Percentiles rank a stretch among this genome's conserved stretches.
Evolutionary conservation across 371 early-diverging fungal species (phyloP).

Genomic region (Gilbertella persicaria): DNA sequence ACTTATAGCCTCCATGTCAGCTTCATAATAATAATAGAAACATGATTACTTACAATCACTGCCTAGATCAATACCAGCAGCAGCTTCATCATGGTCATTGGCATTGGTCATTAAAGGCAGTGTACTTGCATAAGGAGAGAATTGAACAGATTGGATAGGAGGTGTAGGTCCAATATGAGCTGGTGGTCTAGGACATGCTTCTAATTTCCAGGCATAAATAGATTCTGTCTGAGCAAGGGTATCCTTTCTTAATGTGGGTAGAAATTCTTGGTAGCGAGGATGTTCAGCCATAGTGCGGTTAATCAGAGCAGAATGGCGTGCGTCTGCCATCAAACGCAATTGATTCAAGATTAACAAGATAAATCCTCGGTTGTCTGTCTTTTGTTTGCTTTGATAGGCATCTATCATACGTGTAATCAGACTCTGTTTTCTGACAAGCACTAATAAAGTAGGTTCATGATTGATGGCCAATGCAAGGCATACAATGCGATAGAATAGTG

Average conservation of each 20-base stretch:
- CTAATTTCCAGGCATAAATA: constrained; percentile 39
- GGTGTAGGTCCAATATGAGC: constrained; percentile 49
- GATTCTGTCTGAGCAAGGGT: constrained; percentile 37
- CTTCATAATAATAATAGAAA: not conserved
- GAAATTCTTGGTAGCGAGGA: constrained; percentile 29
- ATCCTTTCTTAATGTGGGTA: constrained; percentile 39
- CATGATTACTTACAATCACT: constrained; percentile 33
- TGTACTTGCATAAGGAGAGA: constrained; percentile 39
- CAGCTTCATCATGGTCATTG: constrained; percentile 18
- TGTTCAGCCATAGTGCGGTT: constrained; percentile 25
- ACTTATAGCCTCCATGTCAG: too few species aligned
- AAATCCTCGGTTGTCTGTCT: constrained; percentile 38
- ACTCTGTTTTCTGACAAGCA: constrained; percentile 30
- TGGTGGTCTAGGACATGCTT: constrained; percentile 46
- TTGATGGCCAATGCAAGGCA: constrained; percentile 25
- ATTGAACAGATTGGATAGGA: constrained; percentile 36
- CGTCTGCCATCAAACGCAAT: constrained; percentile 39
- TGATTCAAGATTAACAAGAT: constrained; percentile 43
- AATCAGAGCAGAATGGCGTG: constrained; percentile 24
- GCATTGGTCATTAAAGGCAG: constrained; percentile 35
- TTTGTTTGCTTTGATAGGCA: constrained; percentile 28
- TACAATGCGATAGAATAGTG: constrained; percentile 42
- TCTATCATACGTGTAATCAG: constrained; percentile 38
- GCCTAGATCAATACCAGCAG: constrained; percentile 37
- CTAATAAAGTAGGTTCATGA: constrained; percentile 26